phyloP scores from a whole-genome alignment of 1,284 basidiomycete genomes.

The Apiotrichum gracile region DNA sequence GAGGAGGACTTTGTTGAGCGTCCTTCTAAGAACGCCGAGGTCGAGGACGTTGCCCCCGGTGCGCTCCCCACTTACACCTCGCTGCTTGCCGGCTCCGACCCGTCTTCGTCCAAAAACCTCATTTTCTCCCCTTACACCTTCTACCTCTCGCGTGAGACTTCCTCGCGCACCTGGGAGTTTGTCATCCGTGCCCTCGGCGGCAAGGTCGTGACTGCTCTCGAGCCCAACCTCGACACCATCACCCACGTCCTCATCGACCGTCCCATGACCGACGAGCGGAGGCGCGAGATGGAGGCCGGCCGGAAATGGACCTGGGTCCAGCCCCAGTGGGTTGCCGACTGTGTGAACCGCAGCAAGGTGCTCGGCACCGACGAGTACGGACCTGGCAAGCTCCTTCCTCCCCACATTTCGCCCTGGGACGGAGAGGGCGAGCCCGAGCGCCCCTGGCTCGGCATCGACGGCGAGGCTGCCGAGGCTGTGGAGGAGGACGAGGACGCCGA shows the following conservation, averaged over 20 bases:
- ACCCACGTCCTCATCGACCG: constrained; percentile 96
- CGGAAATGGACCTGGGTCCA: constrained; percentile 81
- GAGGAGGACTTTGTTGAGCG: constrained; percentile 49
- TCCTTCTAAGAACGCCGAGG: constrained; percentile 56
- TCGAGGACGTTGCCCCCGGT: constrained; percentile 49
- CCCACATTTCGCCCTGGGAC: constrained; percentile 91
- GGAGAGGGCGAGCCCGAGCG: constrained; percentile 59
- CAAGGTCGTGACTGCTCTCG: constrained; percentile 71
- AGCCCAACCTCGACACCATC: constrained; percentile 66
- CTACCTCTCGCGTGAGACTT: constrained; percentile 91
- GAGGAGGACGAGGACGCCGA: constrained; percentile 37
- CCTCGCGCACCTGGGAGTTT: constrained; percentile 91
- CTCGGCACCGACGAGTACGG: constrained; percentile 79
- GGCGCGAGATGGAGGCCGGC: constrained; percentile 59
- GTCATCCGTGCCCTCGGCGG: constrained; percentile 87
- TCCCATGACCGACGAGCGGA: constrained; percentile 56
- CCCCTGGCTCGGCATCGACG: constrained; percentile 54
- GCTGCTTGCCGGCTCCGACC: constrained; percentile 49
- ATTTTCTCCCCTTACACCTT: constrained; percentile 86
- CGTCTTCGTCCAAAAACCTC: constrained; percentile 52
- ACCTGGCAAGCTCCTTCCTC: constrained; percentile 82
- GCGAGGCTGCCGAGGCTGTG: constrained; percentile 49
- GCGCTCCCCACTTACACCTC: constrained; percentile 73
- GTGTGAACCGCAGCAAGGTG: constrained; percentile 79
- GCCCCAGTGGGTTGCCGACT: constrained; percentile 98